Evolutionary conservation across 768 basidiomycete genomes (phyloP).

Genomic region (Mycena filopes): DNA sequence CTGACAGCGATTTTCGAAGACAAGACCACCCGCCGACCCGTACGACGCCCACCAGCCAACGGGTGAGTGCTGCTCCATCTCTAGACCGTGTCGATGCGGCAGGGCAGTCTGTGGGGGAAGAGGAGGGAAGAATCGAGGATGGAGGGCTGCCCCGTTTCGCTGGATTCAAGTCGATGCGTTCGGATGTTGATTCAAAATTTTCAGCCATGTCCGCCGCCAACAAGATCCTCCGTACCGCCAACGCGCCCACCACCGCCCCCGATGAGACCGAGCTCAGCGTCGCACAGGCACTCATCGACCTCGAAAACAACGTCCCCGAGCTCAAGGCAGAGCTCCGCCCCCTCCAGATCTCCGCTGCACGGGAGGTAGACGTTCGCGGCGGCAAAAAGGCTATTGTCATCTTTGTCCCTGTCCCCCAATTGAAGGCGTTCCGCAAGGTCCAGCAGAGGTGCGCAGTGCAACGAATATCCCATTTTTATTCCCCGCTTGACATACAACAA

Average conservation of each 20-base stretch:
- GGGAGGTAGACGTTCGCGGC: slow-evolving; percentile 98
- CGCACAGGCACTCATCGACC: slow-evolving; percentile 96
- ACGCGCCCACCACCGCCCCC: slow-evolving; percentile 89
- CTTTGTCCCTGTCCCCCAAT: slow-evolving; percentile 96
- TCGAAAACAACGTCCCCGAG: slow-evolving; percentile 98
- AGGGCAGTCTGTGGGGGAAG: no score
- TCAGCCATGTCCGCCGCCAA: slow-evolving; percentile 74
- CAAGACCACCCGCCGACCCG: no score
- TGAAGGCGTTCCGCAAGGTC: slow-evolving; percentile 99
- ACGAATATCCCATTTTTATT: no score
- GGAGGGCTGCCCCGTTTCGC: no score
- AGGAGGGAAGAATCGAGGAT: no score
- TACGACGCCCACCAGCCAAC: no score
- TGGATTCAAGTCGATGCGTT: slow-evolving; percentile 1
- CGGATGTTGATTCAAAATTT: slow-evolving; percentile 28
- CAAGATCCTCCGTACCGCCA: slow-evolving; percentile 97
- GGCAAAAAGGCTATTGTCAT: slow-evolving; percentile 99
- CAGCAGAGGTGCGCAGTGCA: slow-evolving; percentile 81
- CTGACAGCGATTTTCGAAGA: no score
- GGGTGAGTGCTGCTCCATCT: no score
- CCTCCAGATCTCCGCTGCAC: slow-evolving; percentile 97
- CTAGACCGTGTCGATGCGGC: no score
- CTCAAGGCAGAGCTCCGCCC: slow-evolving; percentile 96
- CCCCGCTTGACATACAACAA: not conserved
- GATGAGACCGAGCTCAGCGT: slow-evolving; percentile 92